These are phyloP conservation scores for Trichoderma erinaceum DNA, from an alignment of 495 filamentous ascomycete species.

Conservation along the genomic window DNA sequence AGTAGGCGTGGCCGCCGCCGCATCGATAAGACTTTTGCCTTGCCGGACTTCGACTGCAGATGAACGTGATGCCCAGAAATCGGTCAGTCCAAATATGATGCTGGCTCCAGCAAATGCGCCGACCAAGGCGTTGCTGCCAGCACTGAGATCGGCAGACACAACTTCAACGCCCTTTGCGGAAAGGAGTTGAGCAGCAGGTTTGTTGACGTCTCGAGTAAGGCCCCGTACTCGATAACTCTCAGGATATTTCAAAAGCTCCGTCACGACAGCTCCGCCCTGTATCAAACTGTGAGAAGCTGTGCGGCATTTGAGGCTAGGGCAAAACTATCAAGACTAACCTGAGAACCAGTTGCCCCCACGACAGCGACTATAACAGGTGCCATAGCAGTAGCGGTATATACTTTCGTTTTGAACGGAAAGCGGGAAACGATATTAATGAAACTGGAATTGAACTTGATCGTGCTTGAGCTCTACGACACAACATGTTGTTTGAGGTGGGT, in stretches of 20 bases:
- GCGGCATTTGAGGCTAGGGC: background rate
- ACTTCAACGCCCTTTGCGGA: slow-evolving; percentile 36
- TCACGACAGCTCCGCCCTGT: slow-evolving; percentile 39
- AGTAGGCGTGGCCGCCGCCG: slow-evolving; percentile 24
- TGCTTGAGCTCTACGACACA: too few species aligned
- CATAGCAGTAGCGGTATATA: background rate
- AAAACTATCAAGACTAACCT: background rate
- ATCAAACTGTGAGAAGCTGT: slow-evolving; percentile 16
- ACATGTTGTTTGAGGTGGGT: too few species aligned
- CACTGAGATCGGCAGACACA: slow-evolving; percentile 34
- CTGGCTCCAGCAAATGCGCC: slow-evolving; percentile 40
- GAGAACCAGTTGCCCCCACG: slow-evolving; percentile 35
- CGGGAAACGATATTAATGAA: too few species aligned
- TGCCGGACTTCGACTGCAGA: background rate
- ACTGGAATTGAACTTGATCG: too few species aligned
- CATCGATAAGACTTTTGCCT: background rate
- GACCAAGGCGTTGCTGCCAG: slow-evolving; percentile 33
- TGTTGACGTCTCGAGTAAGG: slow-evolving; percentile 41
- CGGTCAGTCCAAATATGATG: slow-evolving; percentile 45
- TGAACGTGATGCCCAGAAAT: slow-evolving; percentile 41
- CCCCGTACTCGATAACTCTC: slow-evolving; percentile 34
- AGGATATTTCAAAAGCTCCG: slow-evolving; percentile 31
- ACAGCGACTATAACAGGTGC: slow-evolving; percentile 31
- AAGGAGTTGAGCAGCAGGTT: slow-evolving; percentile 32
- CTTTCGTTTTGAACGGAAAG: background rate